phyloP scores from a whole-genome alignment of 805 yeast species.

The Ogataea saltuana region DNA sequence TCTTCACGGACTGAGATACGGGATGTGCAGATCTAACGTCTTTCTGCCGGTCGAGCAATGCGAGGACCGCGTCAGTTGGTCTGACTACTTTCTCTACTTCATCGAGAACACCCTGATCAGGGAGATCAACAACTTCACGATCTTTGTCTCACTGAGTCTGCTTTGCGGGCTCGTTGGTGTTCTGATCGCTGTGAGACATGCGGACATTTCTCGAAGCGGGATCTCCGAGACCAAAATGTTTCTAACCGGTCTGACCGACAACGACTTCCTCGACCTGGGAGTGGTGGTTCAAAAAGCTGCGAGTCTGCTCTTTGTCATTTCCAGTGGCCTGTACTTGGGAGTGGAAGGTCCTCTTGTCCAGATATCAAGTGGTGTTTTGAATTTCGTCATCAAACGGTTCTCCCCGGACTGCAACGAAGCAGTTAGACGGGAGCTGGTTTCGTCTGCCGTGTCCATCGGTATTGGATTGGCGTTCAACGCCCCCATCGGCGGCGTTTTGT shows the following conservation, averaged over 20 bases:
- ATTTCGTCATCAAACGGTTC: slow-evolving; percentile 37
- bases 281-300: slow-evolving; percentile 56
- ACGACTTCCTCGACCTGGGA: slow-evolving; percentile 49
- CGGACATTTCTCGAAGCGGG: slow-evolving; percentile 56
- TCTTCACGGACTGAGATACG: slow-evolving; percentile 54
- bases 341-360: slow-evolving; percentile 88
- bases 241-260: slow-evolving; percentile 62
- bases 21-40: slow-evolving; percentile 44
- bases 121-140: slow-evolving; percentile 32
- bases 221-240: slow-evolving; percentile 72
- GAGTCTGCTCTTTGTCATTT: slow-evolving; percentile 64
- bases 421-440: slow-evolving; percentile 59
- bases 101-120: slow-evolving; percentile 26
- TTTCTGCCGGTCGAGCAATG: slow-evolving; percentile 36
- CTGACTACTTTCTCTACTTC: slow-evolving; percentile 40
- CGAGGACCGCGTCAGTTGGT: slow-evolving; percentile 29
- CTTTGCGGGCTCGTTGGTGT: slow-evolving; percentile 43
- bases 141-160: slow-evolving; percentile 41
- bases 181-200: slow-evolving; percentile 32
- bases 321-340: slow-evolving; percentile 82
- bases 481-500: slow-evolving; percentile 85
- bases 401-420: slow-evolving; percentile 52
- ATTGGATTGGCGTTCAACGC: slow-evolving; percentile 83
- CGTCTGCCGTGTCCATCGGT: slow-evolving; percentile 83
- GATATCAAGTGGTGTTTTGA: slow-evolving; percentile 63